phyloP scores from a whole-genome alignment of 805 yeast species.

The Starmerella bombicola region DNA sequence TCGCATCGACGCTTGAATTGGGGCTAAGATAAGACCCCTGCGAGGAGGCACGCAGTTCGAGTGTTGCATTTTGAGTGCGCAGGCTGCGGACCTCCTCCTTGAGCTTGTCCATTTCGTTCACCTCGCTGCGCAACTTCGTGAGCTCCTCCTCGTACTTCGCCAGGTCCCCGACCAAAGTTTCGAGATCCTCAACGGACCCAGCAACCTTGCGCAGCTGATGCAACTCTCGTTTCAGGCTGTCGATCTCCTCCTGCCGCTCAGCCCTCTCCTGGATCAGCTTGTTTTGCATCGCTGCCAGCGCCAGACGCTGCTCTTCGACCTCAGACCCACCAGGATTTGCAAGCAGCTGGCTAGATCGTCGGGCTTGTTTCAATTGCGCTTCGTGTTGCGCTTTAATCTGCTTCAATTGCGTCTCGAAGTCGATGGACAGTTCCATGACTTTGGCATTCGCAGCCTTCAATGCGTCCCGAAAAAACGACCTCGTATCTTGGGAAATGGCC shows the following conservation, averaged over 20 bases:
- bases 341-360: conserved; percentile 15
- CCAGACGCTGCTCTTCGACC: conserved; percentile 26
- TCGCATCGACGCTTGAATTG: neutral
- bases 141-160: conserved; percentile 21
- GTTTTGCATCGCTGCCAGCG: conserved; percentile 30
- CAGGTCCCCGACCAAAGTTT: conserved; percentile 18
- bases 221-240: conserved; percentile 16
- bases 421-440: conserved; percentile 19
- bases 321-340: conserved; percentile 13
- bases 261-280: conserved; percentile 25
- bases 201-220: conserved; percentile 16
- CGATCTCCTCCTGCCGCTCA: conserved; percentile 18
- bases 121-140: conserved; percentile 18
- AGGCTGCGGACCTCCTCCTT: conserved; percentile 22
- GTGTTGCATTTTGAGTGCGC: conserved; percentile 12
- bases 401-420: conserved; percentile 21
- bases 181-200: conserved; percentile 16
- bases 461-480: conserved; percentile 26
- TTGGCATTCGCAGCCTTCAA: conserved; percentile 21
- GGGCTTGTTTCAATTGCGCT: conserved; percentile 18
- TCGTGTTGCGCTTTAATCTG: conserved; percentile 20
- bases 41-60: conserved; percentile 7
- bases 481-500: too few relatives aligned
- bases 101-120: conserved; percentile 25
- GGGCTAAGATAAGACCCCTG: neutral